Percentiles rank a stretch among this genome's conserved stretches.
These are phyloP conservation scores for Boletus vermiculosoides DNA, from an alignment of 768 basidiomycete genomes.

Conservation along the genomic window DNA sequence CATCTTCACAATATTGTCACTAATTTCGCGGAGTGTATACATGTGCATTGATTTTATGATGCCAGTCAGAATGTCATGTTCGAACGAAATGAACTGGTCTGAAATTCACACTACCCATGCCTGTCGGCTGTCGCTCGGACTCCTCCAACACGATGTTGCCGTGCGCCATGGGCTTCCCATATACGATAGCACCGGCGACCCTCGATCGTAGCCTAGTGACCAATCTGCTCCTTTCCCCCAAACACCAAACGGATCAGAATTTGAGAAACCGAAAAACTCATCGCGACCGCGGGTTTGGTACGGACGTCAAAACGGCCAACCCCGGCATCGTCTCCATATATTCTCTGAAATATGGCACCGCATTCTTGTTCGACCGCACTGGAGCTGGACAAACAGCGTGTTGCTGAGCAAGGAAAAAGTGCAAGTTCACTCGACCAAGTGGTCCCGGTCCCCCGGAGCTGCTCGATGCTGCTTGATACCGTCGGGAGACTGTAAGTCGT, in stretches of 20 bases:
- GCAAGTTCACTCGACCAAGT: slow-evolving; percentile 28
- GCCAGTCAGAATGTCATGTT: too few relatives aligned
- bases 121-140: too few relatives aligned
- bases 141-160: too few relatives aligned
- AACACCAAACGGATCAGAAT: not conserved
- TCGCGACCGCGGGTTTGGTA: not conserved
- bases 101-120: too few relatives aligned
- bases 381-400: slow-evolving; percentile 22
- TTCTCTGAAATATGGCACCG: slow-evolving; percentile 20
- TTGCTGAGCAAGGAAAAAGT: slow-evolving; percentile 28
- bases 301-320: slow-evolving; percentile 10
- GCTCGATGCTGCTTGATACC: slow-evolving; percentile 19
- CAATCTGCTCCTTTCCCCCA: not conserved
- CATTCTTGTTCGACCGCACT: slow-evolving; percentile 28
- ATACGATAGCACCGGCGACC: too few relatives aligned
- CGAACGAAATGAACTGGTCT: too few relatives aligned
- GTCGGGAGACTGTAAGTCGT: slow-evolving; percentile 25
- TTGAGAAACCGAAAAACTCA: not conserved
- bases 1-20: too few relatives aligned
- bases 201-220: too few relatives aligned
- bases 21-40: not conserved
- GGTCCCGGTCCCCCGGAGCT: slow-evolving; percentile 32
- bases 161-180: too few relatives aligned
- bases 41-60: too few relatives aligned
- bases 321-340: slow-evolving; percentile 24